Conservation (phyloP, 75 land plant genomes). For the Selaginella moellendorffii region DNA sequence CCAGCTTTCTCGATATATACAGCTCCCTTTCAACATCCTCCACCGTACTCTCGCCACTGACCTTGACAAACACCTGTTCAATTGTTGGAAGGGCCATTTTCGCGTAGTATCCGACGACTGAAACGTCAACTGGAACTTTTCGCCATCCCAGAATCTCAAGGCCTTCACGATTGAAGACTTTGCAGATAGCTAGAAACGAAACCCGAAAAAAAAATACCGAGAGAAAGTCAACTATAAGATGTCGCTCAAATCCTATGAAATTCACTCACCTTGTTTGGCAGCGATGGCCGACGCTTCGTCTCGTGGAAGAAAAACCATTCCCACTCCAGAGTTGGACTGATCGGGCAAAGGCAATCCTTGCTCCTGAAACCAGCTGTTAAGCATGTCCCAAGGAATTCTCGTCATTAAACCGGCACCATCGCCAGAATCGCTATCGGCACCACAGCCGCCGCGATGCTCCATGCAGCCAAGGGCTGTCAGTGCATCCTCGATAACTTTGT, state of each 20-base stretch:
- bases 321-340: slow-evolving; percentile 65
- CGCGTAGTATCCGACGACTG: slow-evolving; percentile 76
- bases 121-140: slow-evolving; percentile 63
- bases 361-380: slow-evolving; percentile 51
- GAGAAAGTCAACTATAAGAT: neutral
- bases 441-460: slow-evolving; percentile 99
- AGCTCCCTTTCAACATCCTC: slow-evolving; percentile 94
- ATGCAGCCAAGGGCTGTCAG: slow-evolving; percentile 87
- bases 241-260: neutral
- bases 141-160: slow-evolving; percentile 95
- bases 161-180: slow-evolving; percentile 61
- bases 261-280: slow-evolving; percentile 58
- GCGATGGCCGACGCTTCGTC: slow-evolving; percentile 39
- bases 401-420: slow-evolving; percentile 97
- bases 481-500: slow-evolving; percentile 60
- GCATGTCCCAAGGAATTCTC: slow-evolving; percentile 80
- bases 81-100: slow-evolving; percentile 81
- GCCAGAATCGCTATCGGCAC: slow-evolving; percentile 96
- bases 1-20: slow-evolving; percentile 74
- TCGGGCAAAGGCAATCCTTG: slow-evolving; percentile 63
- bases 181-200: slow-evolving; percentile 45
- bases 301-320: slow-evolving; percentile 83
- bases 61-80: slow-evolving; percentile 79
- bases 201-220: neutral
- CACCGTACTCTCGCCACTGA: slow-evolving; percentile 46